Percentiles rank a stretch among this genome's conserved stretches.
Conservation (phyloP, 2,329 filamentous ascomycete genomes). For the Ophiosphaerella herpotricha region DNA sequence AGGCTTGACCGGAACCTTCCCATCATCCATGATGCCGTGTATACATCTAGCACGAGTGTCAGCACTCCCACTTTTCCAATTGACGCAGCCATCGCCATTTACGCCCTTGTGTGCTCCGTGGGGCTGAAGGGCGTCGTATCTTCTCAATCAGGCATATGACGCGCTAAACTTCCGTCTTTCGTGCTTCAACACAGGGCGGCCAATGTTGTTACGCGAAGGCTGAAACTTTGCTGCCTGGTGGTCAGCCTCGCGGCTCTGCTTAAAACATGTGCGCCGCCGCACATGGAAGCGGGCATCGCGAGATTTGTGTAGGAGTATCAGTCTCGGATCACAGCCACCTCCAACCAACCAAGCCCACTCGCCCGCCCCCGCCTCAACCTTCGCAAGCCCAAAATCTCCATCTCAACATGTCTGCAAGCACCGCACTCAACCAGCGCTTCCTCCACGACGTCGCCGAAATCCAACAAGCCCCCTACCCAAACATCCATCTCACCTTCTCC, state of each 20-base stretch:
- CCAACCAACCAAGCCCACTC: background rate
- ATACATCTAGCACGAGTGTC: too few species aligned
- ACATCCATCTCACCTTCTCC: slow-evolving; percentile 49
- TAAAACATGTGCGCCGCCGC: background rate
- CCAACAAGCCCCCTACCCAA: slow-evolving; percentile 53
- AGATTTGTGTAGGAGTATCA: slow-evolving; percentile 8
- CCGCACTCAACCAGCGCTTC: slow-evolving; percentile 14
- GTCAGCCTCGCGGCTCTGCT: background rate
- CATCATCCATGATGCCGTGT: too few species aligned
- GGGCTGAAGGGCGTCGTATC: slow-evolving; percentile 6
- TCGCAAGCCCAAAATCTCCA: background rate
- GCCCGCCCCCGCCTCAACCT: too few species aligned
- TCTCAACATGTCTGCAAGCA: slow-evolving; percentile 1
- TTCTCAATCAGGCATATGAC: background rate
- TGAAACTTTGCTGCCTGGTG: background rate
- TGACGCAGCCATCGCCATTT: too few species aligned
- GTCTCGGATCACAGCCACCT: slow-evolving; percentile 3
- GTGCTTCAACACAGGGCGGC: background rate
- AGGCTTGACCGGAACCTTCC: too few species aligned
- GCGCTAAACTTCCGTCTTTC: slow-evolving; percentile 1
- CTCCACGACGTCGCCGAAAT: slow-evolving; percentile 55
- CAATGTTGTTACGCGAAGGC: background rate
- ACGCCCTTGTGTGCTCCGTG: slow-evolving; percentile 1
- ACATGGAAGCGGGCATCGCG: slow-evolving; percentile 4
- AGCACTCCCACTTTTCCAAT: too few species aligned